phyloP scores from a whole-genome alignment of 2,329 filamentous ascomycete species.

The Verticillium isaacii region DNA sequence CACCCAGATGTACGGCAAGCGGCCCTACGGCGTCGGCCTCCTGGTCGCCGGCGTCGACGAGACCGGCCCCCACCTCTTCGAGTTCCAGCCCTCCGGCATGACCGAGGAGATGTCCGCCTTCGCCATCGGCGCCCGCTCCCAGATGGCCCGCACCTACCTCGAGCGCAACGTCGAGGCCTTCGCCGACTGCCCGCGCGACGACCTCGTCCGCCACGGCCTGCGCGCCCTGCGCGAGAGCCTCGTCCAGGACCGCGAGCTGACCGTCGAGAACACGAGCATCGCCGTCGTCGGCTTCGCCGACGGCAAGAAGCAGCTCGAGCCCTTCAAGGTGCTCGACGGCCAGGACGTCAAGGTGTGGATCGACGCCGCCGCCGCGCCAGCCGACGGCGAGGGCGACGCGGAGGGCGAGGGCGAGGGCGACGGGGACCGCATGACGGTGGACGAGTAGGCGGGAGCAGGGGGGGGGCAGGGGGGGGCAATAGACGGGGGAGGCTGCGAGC shows the following conservation, averaged over 20 bases:
- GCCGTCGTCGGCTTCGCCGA: constrained; percentile 66
- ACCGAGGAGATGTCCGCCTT: constrained; percentile 97
- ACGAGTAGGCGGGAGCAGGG: constrained; percentile 15
- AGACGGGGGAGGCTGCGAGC: background rate
- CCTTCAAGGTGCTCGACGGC: constrained; percentile 87
- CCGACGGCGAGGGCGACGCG: constrained; percentile 40
- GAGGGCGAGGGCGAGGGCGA: constrained; percentile 32
- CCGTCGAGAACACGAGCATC: constrained; percentile 92
- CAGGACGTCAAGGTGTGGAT: constrained; percentile 82
- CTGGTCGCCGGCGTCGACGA: constrained; percentile 93
- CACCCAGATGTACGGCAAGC: constrained; percentile 95
- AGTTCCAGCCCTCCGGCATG: constrained; percentile 95
- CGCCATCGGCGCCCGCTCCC: constrained; percentile 90
- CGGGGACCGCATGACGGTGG: constrained; percentile 25
- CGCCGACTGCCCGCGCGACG: constrained; percentile 68
- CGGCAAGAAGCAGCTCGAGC: constrained; percentile 59
- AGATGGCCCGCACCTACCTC: constrained; percentile 97
- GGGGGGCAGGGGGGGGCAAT: no score
- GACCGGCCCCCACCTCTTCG: constrained; percentile 90
- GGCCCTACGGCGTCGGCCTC: constrained; percentile 91
- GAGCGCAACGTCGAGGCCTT: constrained; percentile 89
- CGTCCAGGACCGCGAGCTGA: constrained; percentile 95
- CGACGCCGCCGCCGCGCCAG: constrained; percentile 53
- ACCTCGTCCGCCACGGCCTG: constrained; percentile 86
- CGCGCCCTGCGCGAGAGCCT: constrained; percentile 91